phyloP scores from a whole-genome alignment of 306 rosid species.

The Comarum palustre region DNA sequence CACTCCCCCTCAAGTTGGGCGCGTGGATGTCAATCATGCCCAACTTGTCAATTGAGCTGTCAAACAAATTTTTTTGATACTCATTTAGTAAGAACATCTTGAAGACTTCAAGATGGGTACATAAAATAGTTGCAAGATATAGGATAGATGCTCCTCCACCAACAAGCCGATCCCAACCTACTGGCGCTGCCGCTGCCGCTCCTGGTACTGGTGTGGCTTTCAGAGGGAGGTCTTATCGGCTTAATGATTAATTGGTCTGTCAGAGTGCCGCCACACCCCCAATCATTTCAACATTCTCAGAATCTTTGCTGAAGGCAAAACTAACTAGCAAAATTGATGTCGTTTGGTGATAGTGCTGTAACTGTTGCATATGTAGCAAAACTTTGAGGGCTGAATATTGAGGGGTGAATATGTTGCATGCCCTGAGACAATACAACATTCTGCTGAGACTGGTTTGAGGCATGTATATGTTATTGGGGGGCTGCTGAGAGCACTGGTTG shows the following conservation, averaged over 20 bases:
- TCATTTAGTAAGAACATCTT: too few species aligned
- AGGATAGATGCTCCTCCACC: constrained; percentile 69
- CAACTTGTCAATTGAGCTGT: too few species aligned
- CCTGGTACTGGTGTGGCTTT: constrained; percentile 57
- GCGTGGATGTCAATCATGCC: too few species aligned
- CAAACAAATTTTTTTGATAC: too few species aligned
- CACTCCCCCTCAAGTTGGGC: too few species aligned
- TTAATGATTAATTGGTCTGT: constrained; percentile 35
- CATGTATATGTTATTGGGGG: too few species aligned
- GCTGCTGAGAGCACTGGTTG: too few species aligned
- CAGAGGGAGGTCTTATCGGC: constrained; percentile 84
- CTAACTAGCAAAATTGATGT: constrained; percentile 27
- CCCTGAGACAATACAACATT: too few species aligned
- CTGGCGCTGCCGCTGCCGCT: constrained; percentile 45
- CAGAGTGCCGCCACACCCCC: constrained; percentile 12
- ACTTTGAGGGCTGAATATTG: too few species aligned
- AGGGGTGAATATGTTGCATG: too few species aligned
- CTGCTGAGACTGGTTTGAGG: too few species aligned
- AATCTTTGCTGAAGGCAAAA: constrained; percentile 24
- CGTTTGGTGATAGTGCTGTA: constrained; percentile 4
- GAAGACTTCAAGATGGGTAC: too few species aligned
- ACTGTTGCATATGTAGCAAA: constrained; percentile 20
- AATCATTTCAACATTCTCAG: neutral
- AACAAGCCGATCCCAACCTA: constrained; percentile 29
- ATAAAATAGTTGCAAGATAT: constrained; percentile 69